Percentiles rank a stretch among this genome's conserved stretches.
These are phyloP conservation scores for Endocarpon pusillum DNA, from an alignment of 495 filamentous ascomycete genomes.

Conservation along the genomic window DNA sequence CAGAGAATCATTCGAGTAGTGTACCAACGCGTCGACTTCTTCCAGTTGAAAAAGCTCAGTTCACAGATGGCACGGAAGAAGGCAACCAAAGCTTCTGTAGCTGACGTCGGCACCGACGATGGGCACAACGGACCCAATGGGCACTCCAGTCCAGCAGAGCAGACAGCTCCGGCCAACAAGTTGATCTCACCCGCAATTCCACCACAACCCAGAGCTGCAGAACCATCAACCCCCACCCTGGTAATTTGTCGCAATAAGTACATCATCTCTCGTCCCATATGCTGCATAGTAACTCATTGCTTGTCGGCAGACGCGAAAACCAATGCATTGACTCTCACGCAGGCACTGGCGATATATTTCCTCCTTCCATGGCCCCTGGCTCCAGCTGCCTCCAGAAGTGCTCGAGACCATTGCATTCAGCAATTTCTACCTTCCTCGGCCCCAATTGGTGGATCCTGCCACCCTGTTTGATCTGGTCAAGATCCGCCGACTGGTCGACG, in stretches of 20 bases:
- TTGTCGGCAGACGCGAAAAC: conserved; percentile 3
- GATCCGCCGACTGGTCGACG: conserved; percentile 58
- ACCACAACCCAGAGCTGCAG: conserved; percentile 18
- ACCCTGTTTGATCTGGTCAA: conserved; percentile 72
- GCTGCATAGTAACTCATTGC: conserved; percentile 2
- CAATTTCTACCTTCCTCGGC: conserved; percentile 59
- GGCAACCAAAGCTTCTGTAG: too few species aligned
- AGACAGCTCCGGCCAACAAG: too few species aligned
- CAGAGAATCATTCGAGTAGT: too few species aligned
- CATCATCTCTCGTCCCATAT: conserved; percentile 7
- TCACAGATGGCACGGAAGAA: too few species aligned
- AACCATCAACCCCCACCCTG: conserved; percentile 34
- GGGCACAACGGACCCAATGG: too few species aligned
- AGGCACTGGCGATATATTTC: conserved; percentile 73
- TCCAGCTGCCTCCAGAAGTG: conserved; percentile 68
- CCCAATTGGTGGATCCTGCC: conserved; percentile 60
- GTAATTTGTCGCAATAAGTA: conserved; percentile 63
- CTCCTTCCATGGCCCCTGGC: conserved; percentile 69
- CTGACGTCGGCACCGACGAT: too few species aligned
- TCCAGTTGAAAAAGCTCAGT: too few species aligned
- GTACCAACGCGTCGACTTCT: too few species aligned
- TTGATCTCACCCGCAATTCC: too few species aligned
- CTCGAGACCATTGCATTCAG: conserved; percentile 60
- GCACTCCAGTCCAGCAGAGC: too few species aligned
- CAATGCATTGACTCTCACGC: conserved; percentile 5